phyloP scores from a whole-genome alignment of 164 flowering plant genomes.

The Euptelea pleiosperma region DNA sequence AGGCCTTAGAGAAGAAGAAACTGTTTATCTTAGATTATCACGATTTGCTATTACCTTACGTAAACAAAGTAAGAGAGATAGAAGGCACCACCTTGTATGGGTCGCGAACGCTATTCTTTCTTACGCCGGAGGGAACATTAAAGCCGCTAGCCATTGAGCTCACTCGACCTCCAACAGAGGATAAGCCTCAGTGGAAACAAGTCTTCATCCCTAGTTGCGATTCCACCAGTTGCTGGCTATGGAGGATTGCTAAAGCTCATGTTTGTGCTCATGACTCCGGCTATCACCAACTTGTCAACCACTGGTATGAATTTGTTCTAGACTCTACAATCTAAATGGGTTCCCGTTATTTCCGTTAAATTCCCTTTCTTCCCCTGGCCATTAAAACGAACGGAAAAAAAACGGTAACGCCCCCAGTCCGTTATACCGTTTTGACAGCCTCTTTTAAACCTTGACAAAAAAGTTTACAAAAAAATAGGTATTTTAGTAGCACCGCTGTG shows the following conservation, averaged over 20 bases:
- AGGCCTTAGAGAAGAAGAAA: slow-evolving; percentile 31
- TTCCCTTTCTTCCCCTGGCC: no score
- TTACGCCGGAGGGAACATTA: slow-evolving; percentile 18
- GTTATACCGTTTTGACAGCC: no score
- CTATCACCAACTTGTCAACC: slow-evolving; percentile 32
- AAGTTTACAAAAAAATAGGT: no score
- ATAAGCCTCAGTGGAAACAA: slow-evolving; percentile 20
- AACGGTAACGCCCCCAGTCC: no score
- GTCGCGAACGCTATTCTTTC: slow-evolving; percentile 32
- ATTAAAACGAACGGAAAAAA: no score
- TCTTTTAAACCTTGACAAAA: no score
- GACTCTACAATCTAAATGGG: no score
- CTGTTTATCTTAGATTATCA: slow-evolving; percentile 56
- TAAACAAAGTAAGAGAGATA: slow-evolving; percentile 27
- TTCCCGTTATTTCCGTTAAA: no score
- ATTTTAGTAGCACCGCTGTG: no score
- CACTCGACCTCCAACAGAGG: slow-evolving; percentile 18
- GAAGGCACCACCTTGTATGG: slow-evolving; percentile 30
- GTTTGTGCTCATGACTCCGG: slow-evolving; percentile 39
- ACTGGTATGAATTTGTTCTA: slow-evolving; percentile 27
- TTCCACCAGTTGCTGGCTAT: slow-evolving; percentile 34
- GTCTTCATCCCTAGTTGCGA: slow-evolving; percentile 23
- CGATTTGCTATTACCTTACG: slow-evolving; percentile 36
- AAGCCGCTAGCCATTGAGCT: slow-evolving; percentile 38
- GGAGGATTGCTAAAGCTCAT: slow-evolving; percentile 45